Evolutionary conservation across 164 flowering plant species (phyloP).

Genomic region (Tetrastigma voinierianum): DNA sequence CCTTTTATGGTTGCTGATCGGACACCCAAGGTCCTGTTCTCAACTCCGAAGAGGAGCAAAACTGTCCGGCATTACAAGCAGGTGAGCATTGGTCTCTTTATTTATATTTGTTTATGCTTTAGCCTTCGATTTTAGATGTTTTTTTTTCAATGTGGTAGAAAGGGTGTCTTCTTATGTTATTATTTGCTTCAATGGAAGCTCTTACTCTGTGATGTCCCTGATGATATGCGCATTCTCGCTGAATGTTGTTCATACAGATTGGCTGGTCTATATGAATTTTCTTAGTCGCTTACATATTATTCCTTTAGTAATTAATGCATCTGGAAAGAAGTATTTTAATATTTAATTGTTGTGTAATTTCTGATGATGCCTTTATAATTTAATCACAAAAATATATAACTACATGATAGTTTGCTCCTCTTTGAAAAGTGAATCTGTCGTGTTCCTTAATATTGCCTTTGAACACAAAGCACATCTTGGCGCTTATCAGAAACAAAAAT

Average conservation of each 20-base stretch:
- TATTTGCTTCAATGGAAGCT: too few species aligned
- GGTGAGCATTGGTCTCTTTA: constrained; percentile 27
- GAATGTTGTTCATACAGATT: neutral
- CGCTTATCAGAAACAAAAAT: too few species aligned
- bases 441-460: neutral
- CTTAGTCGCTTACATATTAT: neutral
- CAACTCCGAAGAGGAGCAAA: constrained; percentile 50
- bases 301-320: neutral
- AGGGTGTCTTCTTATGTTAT: neutral
- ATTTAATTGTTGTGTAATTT: neutral
- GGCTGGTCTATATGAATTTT: too few species aligned
- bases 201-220: too few species aligned
- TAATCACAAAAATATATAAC: neutral
- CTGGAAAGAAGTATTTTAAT: neutral
- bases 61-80: constrained; percentile 47
- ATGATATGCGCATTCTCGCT: neutral
- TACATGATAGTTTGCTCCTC: neutral
- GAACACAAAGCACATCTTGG: neutral
- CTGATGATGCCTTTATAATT: constrained; percentile 3
- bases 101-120: neutral
- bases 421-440: neutral
- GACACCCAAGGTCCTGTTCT: constrained; percentile 52
- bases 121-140: neutral
- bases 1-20: constrained; percentile 50
- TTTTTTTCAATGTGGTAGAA: neutral